Evolutionary conservation across 257 asterid genomes (phyloP).

Genomic region (Hygrophila difformis): DNA sequence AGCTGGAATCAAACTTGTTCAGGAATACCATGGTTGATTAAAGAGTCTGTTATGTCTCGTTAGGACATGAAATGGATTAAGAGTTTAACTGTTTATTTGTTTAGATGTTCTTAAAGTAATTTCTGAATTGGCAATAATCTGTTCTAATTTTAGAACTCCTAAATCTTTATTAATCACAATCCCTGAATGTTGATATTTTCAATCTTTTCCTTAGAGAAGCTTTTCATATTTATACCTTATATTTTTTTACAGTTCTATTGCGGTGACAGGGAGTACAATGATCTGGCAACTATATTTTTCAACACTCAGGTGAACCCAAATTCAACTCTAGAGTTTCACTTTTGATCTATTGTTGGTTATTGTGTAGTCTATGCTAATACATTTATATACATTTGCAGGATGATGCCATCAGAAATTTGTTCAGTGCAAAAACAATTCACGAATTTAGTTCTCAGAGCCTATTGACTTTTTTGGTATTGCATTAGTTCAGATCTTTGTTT

Average conservation of each 20-base stretch:
- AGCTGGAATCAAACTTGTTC: too few species aligned
- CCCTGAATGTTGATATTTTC: slow-evolving; percentile 7
- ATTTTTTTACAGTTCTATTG: slow-evolving; percentile 72
- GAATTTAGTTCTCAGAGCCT: slow-evolving; percentile 92
- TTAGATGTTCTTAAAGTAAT: too few species aligned
- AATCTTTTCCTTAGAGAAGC: neutral
- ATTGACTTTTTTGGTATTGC: slow-evolving; percentile 75
- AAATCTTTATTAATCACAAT: neutral
- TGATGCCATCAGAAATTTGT: slow-evolving; percentile 97
- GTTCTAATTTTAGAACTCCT: too few species aligned
- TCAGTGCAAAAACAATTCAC: slow-evolving; percentile 93
- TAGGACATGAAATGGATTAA: too few species aligned
- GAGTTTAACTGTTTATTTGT: too few species aligned
- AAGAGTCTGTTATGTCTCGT: too few species aligned
- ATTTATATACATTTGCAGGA: slow-evolving; percentile 50
- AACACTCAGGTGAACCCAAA: slow-evolving; percentile 72
- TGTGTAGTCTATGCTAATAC: slow-evolving; percentile 23
- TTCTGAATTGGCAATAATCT: too few species aligned
- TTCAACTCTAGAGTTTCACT: neutral
- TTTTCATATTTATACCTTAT: slow-evolving; percentile 18
- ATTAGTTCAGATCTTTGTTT: slow-evolving; percentile 3
- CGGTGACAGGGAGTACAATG: slow-evolving; percentile 76
- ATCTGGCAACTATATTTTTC: slow-evolving; percentile 96
- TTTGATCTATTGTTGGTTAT: slow-evolving; percentile 12
- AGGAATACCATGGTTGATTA: too few species aligned